These are phyloP conservation scores for Peronosclerospora sorghi DNA, from an alignment of 352 stramenopile genomes.

Conservation along the genomic window DNA sequence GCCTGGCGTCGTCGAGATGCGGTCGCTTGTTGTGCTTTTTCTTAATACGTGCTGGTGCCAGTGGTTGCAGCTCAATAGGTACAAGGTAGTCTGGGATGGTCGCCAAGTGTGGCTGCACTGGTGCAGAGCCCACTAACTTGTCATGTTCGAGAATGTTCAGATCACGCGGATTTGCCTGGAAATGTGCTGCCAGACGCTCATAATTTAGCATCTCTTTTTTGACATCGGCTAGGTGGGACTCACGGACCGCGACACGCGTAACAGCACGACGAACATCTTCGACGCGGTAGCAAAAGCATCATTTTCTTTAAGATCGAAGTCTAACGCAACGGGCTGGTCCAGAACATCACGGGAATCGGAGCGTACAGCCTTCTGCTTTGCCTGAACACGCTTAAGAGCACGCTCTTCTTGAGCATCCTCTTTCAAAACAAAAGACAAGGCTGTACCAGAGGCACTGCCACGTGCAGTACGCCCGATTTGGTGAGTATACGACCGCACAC, in stretches of 20 bases:
- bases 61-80: no score
- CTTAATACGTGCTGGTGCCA: no score
- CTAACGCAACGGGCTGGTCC: slow-evolving; percentile 89
- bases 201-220: slow-evolving; percentile 98
- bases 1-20: no score
- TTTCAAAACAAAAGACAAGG: slow-evolving; percentile 90
- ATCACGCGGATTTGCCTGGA: slow-evolving; percentile 92
- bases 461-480: slow-evolving; percentile 96
- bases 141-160: slow-evolving; percentile 94
- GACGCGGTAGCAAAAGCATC: slow-evolving; percentile 97
- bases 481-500: slow-evolving; percentile 94
- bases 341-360: slow-evolving; percentile 76
- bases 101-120: slow-evolving; percentile 90
- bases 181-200: slow-evolving; percentile 90
- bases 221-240: slow-evolving; percentile 92
- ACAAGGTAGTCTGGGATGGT: slow-evolving; percentile 96
- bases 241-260: slow-evolving; percentile 89
- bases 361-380: slow-evolving; percentile 81
- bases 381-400: slow-evolving; percentile 86
- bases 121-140: slow-evolving; percentile 89
- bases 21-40: no score
- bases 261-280: slow-evolving; percentile 92
- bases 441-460: slow-evolving; percentile 91
- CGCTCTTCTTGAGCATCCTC: slow-evolving; percentile 71
- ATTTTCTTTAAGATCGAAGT: slow-evolving; percentile 97